Conservation (phyloP, 768 basidiomycete genomes). For the Tylopilus sp. region DNA sequence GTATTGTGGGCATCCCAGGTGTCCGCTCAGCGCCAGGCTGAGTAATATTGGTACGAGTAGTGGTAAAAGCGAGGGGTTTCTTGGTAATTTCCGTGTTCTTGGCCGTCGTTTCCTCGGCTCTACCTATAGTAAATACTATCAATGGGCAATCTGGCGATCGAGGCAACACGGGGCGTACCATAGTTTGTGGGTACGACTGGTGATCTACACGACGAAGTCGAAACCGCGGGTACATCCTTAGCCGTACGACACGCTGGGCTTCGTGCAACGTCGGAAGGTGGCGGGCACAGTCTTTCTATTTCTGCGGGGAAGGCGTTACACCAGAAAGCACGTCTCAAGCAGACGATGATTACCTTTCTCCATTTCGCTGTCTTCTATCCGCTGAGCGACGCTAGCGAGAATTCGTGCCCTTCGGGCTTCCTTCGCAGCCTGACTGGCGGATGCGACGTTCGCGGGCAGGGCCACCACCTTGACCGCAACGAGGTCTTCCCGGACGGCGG, state of each 20-base stretch:
- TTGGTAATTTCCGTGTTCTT: neutral
- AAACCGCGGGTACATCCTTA: neutral
- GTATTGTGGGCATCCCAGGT: conserved; percentile 1
- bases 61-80: neutral
- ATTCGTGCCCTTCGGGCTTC: neutral
- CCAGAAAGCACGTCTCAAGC: neutral
- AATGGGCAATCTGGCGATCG: neutral
- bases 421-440: conserved; percentile 3
- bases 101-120: neutral
- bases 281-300: neutral
- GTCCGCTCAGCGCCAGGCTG: conserved; percentile 9
- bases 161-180: conserved; percentile 3
- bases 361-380: neutral
- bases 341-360: conserved; percentile 3
- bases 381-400: neutral
- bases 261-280: neutral
- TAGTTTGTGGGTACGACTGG: neutral
- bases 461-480: conserved; percentile 2
- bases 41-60: neutral
- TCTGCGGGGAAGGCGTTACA: neutral
- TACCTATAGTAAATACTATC: neutral
- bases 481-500: conserved; percentile 6
- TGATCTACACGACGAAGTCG: neutral
- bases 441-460: neutral
- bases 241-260: neutral